Base-by-base conservation (phyloP, 257 asterid species). In the Scutellaria baicalensis region DNA sequence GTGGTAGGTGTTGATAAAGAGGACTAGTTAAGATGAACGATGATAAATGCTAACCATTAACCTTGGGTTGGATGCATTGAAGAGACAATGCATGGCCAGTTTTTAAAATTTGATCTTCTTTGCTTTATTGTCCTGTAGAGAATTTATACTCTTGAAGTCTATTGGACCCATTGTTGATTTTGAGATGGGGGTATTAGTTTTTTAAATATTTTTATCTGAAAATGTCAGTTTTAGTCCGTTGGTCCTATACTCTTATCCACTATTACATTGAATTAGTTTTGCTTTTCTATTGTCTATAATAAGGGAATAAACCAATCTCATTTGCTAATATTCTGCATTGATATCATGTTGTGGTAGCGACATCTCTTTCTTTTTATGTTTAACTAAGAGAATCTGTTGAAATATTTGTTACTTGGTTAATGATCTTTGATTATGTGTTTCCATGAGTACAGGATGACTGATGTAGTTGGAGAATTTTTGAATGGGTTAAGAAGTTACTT, bases 401-500 rank as follows among this genome's bases (percentile, higher is more conserved):
- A 38, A 17, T 9, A 9, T 57, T 27, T 18, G 9, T 38, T 16
- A 60, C 55, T 54, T 61, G 43, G 47, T 74, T 12, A 38, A 38
- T 69, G 59, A 60, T 59, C 66, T 52, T 47, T 72, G 68, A 58
- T 36, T 9, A 59, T 63, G 20, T 72, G 45, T 74, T 79, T 76
- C 59, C 54, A 71, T 83, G 47, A 51, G 66, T 72, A 23, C 82
- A 94, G 99, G 89, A 76, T 79, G 79, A 65, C 84, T 57, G 95
- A 88, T 78, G 81, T 88, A 55, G 84, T 77, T 48, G 96, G 87
- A 71, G 97, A 91, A 76, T 84, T 94, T 78, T 76, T 91, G 69
- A 89, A 91, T 69, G 97, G 99, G 61, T 36, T 94, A 65, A 81
- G 95, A 68, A 69, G 85, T 82, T 94, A 94, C 73, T 94, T 94